Evolutionary conservation across 2,329 filamentous ascomycete genomes (phyloP).

Genomic region (Pseudocercospora macadamiae): DNA sequence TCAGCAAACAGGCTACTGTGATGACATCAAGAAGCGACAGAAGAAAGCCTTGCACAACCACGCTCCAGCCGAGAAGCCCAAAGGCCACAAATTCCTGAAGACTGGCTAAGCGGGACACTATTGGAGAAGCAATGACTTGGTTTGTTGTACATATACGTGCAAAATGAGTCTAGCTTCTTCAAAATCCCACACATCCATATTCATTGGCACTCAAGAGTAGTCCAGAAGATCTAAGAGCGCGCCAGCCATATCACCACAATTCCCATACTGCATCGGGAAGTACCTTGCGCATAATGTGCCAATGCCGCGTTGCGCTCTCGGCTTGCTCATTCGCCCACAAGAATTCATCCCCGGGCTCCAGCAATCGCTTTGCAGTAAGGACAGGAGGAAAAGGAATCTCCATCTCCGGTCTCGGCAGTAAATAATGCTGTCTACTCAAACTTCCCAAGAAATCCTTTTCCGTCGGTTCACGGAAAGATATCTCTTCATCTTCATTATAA

Average conservation of each 20-base stretch:
- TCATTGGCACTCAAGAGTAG: neutral
- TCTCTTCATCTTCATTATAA: neutral
- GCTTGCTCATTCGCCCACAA: conserved; percentile 73
- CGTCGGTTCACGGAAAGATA: conserved; percentile 66
- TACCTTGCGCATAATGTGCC: conserved; percentile 87
- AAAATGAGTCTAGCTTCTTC: conserved; percentile 1
- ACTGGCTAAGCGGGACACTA: conserved; percentile 5
- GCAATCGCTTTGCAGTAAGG: conserved; percentile 49
- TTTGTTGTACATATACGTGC: conserved; percentile 17
- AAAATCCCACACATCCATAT: neutral
- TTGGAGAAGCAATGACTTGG: neutral
- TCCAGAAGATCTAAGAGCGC: neutral
- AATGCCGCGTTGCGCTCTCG: conserved; percentile 79
- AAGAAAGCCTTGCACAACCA: conserved; percentile 50
- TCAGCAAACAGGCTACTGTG: conserved; percentile 37
- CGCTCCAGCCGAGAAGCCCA: conserved; percentile 43
- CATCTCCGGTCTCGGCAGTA: conserved; percentile 75
- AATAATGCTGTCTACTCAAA: conserved; percentile 67
- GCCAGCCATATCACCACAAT: conserved; percentile 64
- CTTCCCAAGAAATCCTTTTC: conserved; percentile 72
- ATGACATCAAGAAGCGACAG: conserved; percentile 40
- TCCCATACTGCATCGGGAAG: conserved; percentile 81
- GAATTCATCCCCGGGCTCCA: conserved; percentile 66
- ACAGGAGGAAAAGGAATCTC: conserved; percentile 43
- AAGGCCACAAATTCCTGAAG: conserved; percentile 17